Conservation (phyloP, 306 rosid genomes). For the Quercus parvula region DNA sequence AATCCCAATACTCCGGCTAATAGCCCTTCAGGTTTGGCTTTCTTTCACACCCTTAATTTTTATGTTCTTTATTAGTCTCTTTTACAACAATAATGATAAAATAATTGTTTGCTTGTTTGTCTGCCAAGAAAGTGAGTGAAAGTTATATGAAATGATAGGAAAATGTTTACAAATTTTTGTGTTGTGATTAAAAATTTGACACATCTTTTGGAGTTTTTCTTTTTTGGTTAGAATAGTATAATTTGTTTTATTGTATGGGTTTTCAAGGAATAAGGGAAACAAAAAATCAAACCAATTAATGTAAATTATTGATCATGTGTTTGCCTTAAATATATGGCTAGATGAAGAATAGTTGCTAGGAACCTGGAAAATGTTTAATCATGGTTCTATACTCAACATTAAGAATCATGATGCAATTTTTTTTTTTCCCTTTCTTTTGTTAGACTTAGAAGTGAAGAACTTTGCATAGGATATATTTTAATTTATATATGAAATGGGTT, state of each 20-base stretch:
- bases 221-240: too few species aligned
- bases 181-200: too few species aligned
- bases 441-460: too few species aligned
- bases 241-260: background rate
- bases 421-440: background rate
- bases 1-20: conserved; percentile 62
- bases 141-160: background rate
- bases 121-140: conserved; percentile 18
- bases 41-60: background rate
- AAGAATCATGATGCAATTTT: background rate
- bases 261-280: background rate
- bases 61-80: background rate
- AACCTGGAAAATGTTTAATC: background rate
- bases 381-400: background rate
- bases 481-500: background rate
- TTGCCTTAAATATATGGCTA: background rate
- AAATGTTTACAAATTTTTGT: too few species aligned
- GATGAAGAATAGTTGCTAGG: background rate
- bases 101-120: conserved; percentile 20
- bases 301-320: too few species aligned
- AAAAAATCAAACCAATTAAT: too few species aligned
- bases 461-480: background rate
- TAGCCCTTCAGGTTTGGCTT: conserved; percentile 59
- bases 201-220: too few species aligned
- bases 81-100: background rate